These are phyloP conservation scores for Chloranthus sessilifolius DNA, from an alignment of 164 flowering plant genomes.

Conservation along the genomic window DNA sequence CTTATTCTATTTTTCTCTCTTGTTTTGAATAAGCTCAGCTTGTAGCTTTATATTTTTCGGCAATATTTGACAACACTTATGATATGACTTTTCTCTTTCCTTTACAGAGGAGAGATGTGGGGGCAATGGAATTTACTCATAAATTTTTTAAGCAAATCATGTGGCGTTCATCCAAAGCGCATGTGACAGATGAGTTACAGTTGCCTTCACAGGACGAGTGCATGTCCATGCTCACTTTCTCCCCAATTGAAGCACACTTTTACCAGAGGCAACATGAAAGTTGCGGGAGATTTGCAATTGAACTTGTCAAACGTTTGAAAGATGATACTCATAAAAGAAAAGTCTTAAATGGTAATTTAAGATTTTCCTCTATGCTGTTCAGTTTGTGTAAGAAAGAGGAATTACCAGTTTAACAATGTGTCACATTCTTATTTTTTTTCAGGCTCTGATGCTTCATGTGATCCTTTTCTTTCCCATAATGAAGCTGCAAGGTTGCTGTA, in stretches of 20 bases:
- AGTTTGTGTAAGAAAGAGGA: background rate
- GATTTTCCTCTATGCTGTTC: background rate
- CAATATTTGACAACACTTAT: no score
- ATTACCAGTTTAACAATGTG: background rate
- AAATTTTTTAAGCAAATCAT: slow-evolving; percentile 69
- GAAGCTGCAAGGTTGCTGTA: slow-evolving; percentile 82
- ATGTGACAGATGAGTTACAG: slow-evolving; percentile 79
- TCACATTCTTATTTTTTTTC: slow-evolving; percentile 11
- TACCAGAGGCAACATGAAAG: slow-evolving; percentile 93
- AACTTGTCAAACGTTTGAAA: slow-evolving; percentile 66
- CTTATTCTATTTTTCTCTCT: no score
- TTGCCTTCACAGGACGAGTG: slow-evolving; percentile 87
- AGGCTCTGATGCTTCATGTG: slow-evolving; percentile 41
- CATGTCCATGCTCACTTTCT: slow-evolving; percentile 71
- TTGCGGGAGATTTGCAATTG: slow-evolving; percentile 65
- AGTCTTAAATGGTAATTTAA: slow-evolving; percentile 34
- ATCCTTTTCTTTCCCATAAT: slow-evolving; percentile 50
- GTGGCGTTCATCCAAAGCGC: slow-evolving; percentile 92
- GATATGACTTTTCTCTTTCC: background rate
- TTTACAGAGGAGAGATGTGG: slow-evolving; percentile 56
- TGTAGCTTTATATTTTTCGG: no score
- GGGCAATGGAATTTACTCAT: slow-evolving; percentile 72
- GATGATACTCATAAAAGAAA: slow-evolving; percentile 38
- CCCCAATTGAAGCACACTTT: slow-evolving; percentile 88
- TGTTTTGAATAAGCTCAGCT: no score